A percentile compares a stretch with the other conserved stretches of the same genome.
Evolutionary conservation across 257 asterid species (phyloP).

Genomic region (Schizonepeta tenuifolia): DNA sequence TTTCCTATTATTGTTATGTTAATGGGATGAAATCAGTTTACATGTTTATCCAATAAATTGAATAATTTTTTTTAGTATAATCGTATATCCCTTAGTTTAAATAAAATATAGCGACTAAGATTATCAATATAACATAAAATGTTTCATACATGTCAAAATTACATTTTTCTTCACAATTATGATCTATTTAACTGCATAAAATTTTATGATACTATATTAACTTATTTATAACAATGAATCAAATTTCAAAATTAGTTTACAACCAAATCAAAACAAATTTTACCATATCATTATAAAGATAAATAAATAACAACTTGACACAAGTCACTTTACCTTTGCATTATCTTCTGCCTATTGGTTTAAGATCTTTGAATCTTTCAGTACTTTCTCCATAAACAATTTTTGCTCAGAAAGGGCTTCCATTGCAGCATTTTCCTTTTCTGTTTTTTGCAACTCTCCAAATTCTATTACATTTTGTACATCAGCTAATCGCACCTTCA

Average conservation of each 20-base stretch:
- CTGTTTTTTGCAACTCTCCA: constrained; percentile 59
- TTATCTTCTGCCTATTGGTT: constrained; percentile 79
- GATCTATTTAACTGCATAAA: not conserved
- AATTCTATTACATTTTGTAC: constrained; percentile 57
- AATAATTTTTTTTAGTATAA: no score
- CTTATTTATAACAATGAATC: not conserved
- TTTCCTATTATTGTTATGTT: not conserved
- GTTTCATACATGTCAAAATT: not conserved
- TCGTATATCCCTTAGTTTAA: not conserved
- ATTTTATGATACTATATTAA: not conserved
- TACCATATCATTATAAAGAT: not conserved
- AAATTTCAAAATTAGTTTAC: not conserved
- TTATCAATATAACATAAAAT: not conserved
- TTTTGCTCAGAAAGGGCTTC: constrained; percentile 58
- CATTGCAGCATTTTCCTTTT: constrained; percentile 54
- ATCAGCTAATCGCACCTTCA: constrained; percentile 60
- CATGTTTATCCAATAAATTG: no score
- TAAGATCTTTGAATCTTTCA: constrained; percentile 63
- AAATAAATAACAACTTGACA: not conserved
- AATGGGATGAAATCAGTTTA: not conserved
- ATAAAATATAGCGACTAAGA: not conserved
- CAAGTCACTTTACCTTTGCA: constrained; percentile 58
- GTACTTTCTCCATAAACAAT: constrained; percentile 60
- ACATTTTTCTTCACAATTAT: not conserved
- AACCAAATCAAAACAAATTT: not conserved